Evolutionary conservation across 306 rosid species (phyloP).

Genomic region (Trifolium fragiferum): DNA sequence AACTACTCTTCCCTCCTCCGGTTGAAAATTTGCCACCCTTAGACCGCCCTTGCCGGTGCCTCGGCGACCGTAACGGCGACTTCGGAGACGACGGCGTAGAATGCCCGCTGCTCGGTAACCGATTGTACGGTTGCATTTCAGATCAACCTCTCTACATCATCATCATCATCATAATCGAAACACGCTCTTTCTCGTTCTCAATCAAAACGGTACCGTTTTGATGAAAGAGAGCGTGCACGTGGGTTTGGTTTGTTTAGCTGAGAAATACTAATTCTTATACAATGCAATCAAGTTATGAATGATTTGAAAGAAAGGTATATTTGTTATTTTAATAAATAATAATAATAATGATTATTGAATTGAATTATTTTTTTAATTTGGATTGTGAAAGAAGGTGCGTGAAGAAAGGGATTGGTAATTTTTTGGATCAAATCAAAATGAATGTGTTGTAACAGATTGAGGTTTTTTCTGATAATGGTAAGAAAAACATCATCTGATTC

Average conservation of each 20-base stretch:
- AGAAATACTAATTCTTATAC: too few relatives aligned
- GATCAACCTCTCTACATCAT: slow-evolving; percentile 46
- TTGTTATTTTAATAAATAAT: neutral
- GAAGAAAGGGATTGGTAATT: slow-evolving; percentile 37
- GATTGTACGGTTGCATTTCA: slow-evolving; percentile 82
- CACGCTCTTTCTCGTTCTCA: slow-evolving; percentile 21
- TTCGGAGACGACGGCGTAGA: slow-evolving; percentile 87
- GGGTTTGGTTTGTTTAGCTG: slow-evolving; percentile 4
- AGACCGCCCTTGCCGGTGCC: slow-evolving; percentile 70
- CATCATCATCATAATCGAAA: slow-evolving; percentile 1
- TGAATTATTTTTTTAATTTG: neutral
- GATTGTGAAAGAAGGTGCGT: slow-evolving; percentile 15
- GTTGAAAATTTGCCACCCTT: slow-evolving; percentile 65
- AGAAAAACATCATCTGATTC: neutral
- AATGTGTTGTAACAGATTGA: slow-evolving; percentile 19
- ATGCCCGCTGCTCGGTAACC: slow-evolving; percentile 96
- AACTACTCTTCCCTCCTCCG: slow-evolving; percentile 54
- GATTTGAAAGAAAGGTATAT: slow-evolving; percentile 28
- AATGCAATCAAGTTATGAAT: neutral
- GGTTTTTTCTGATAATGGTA: slow-evolving; percentile 13
- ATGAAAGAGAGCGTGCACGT: slow-evolving; percentile 44
- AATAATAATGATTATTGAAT: neutral
- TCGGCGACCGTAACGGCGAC: slow-evolving; percentile 88
- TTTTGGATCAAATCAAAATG: slow-evolving; percentile 10
- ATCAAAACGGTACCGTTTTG: slow-evolving; percentile 46